A percentile compares a stretch with the other conserved stretches of the same genome.
phyloP scores from a whole-genome alignment of 1,284 basidiomycete genomes.

The Trichosporon inkin region DNA sequence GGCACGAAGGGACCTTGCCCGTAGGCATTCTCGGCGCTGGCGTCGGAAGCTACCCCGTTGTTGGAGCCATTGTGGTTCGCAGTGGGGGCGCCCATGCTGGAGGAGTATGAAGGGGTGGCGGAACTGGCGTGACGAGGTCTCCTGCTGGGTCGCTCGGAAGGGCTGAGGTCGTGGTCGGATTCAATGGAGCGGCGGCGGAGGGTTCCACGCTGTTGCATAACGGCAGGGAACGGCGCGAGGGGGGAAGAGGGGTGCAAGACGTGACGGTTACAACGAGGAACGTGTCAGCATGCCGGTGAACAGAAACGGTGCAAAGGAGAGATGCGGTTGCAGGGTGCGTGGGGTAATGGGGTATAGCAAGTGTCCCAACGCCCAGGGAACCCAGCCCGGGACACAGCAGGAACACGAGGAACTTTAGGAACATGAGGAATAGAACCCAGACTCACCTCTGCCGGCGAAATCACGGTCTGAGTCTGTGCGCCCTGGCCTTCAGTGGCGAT shows the following conservation, averaged over 20 bases:
- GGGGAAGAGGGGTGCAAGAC: not conserved
- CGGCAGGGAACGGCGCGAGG: constrained; percentile 11
- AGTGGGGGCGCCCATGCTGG: constrained; percentile 18
- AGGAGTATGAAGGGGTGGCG: constrained; percentile 3
- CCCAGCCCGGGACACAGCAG: not conserved
- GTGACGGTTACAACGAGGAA: not conserved
- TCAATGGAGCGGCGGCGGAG: constrained; percentile 19
- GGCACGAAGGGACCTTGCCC: constrained; percentile 9
- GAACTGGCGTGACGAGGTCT: constrained; percentile 7
- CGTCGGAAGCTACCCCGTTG: constrained; percentile 12
- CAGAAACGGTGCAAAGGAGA: not conserved
- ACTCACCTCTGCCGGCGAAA: not conserved
- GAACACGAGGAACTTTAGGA: not conserved
- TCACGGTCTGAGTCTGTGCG: constrained; percentile 2
- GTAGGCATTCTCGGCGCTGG: not conserved
- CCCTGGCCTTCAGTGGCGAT: not conserved
- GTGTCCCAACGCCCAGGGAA: constrained; percentile 1
- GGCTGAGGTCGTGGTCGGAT: not conserved
- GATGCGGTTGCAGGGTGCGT: not conserved
- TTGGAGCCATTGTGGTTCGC: constrained; percentile 11
- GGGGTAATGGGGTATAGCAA: not conserved
- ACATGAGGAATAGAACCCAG: not conserved
- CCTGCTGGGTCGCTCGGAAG: not conserved
- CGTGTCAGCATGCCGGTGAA: constrained; percentile 8
- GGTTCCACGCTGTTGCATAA: constrained; percentile 24